phyloP scores from a whole-genome alignment of 2,329 filamentous ascomycete genomes.

The Coniochaeta pulveracea region DNA sequence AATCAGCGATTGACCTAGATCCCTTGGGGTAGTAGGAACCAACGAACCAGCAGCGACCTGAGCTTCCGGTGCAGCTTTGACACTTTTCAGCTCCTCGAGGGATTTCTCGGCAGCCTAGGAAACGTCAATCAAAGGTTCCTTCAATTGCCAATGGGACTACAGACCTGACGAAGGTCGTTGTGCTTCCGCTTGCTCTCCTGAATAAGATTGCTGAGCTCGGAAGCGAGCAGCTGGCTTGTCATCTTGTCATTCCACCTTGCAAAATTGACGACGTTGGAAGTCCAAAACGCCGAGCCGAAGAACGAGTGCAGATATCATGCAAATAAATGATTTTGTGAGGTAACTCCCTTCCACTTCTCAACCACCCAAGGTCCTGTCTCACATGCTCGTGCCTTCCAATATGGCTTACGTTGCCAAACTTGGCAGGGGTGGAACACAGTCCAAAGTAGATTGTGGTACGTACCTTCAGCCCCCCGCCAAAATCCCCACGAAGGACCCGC shows the following conservation, averaged over 20 bases:
- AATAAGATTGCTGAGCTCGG: slow-evolving; percentile 81
- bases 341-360: too few species aligned
- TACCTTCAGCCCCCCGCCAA: too few species aligned
- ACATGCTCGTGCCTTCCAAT: too few species aligned
- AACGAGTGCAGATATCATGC: too few species aligned
- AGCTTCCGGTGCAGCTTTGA: slow-evolving; percentile 64
- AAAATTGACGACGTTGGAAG: too few species aligned
- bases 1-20: background rate
- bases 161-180: slow-evolving; percentile 72
- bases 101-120: slow-evolving; percentile 82
- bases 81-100: slow-evolving; percentile 71
- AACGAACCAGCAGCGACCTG: slow-evolving; percentile 58
- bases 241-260: slow-evolving; percentile 53
- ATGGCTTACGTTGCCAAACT: too few species aligned
- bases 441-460: too few species aligned
- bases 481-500: too few species aligned
- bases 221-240: slow-evolving; percentile 82
- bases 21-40: slow-evolving; percentile 6
- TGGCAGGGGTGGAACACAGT: too few species aligned
- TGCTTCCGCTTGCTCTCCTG: slow-evolving; percentile 95
- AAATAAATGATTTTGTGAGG: too few species aligned
- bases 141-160: slow-evolving; percentile 13
- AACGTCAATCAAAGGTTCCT: slow-evolving; percentile 5
- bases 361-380: too few species aligned
- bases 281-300: too few species aligned